Base-by-base conservation (phyloP, 2,329 filamentous ascomycete genomes). In the Ophiostoma novo-ulmi region DNA sequence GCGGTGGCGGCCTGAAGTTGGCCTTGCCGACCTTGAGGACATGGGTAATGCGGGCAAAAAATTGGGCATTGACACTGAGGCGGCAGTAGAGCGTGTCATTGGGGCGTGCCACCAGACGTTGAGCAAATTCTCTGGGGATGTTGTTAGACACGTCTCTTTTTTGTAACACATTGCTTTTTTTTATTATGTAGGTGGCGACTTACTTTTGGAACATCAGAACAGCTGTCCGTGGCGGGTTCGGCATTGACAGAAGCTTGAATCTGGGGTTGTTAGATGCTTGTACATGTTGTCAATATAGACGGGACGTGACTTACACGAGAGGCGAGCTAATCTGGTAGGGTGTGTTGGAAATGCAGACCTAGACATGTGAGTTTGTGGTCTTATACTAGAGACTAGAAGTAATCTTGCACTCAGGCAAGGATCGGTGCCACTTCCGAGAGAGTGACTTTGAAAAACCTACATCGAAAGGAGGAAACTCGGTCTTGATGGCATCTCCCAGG, bases 1-100 rank as follows among this genome's bases (percentile, higher is more conserved):
- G 88, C 10, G 95, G 95, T 0, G 95, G 94, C 0, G 95, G 95
- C 73, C 92, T 93, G 85, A 98, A 99, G 82, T 98, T 98, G 81
- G 74, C 96, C 69, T 74, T 91, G 74, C 94, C 93, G 65, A 98
- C 94, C 82, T 97, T 97, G 89, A 97, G 92, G 75, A 97, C 88
- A 79, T 85, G 83, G n/a, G 82, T 83, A 76, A 85, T 84, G 72
- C 83, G 84, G 72, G 84, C 91, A 79, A 83, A 97, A 85, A 98
- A 97, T 78, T 98, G 94, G 22, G 91, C 92, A 77, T 98, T 98
- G 71, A 97, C 94, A 1, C 88, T 91, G 36, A 98, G 84, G n/a
- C 95, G 87, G 74, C 89, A 93, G 83, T 97, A 98, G 10, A 98
- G 87, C 69, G 93, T 87, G 77, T 97, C 94, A 10, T 92, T 92